A percentile compares a stretch with the other conserved stretches of the same genome.
Conservation (phyloP, 2,329 filamentous ascomycete genomes). For the Colletotrichum musicola region DNA sequence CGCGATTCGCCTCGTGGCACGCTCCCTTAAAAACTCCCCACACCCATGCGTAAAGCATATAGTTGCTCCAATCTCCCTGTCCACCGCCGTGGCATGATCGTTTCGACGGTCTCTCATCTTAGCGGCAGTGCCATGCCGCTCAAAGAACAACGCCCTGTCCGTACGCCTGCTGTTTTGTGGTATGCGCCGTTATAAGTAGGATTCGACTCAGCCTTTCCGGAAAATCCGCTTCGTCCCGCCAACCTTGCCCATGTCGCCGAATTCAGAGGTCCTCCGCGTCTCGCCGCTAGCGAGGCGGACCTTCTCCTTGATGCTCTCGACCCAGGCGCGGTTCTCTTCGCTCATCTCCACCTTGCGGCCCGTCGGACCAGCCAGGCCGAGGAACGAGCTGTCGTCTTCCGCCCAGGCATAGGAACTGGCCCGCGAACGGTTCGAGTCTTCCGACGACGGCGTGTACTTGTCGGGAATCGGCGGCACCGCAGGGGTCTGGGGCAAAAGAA, state of each 20-base stretch:
- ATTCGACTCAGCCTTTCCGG: slow-evolving; percentile 54
- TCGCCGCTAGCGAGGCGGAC: slow-evolving; percentile 78
- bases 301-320: slow-evolving; percentile 85
- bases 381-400: slow-evolving; percentile 68
- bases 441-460: slow-evolving; percentile 59
- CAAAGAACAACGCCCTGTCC: slow-evolving; percentile 1
- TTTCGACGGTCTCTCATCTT: slow-evolving; percentile 1
- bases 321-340: slow-evolving; percentile 82
- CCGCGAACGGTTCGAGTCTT: slow-evolving; percentile 60
- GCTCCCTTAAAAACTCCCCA: slow-evolving; percentile 29
- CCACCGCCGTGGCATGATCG: slow-evolving; percentile 4
- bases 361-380: slow-evolving; percentile 79
- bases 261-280: slow-evolving; percentile 55
- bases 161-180: slow-evolving; percentile 15
- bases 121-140: not conserved
- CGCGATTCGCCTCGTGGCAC: slow-evolving; percentile 5
- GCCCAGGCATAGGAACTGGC: slow-evolving; percentile 69
- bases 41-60: slow-evolving; percentile 9
- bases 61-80: slow-evolving; percentile 3
- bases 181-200: not conserved
- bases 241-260: slow-evolving; percentile 79
- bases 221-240: slow-evolving; percentile 81
- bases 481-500: slow-evolving; percentile 58
- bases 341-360: slow-evolving; percentile 75
- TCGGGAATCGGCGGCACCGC: slow-evolving; percentile 47